A percentile compares a stretch with the other conserved stretches of the same genome.
Conservation (phyloP, 495 filamentous ascomycete species). For the Acidomyces sp. region DNA sequence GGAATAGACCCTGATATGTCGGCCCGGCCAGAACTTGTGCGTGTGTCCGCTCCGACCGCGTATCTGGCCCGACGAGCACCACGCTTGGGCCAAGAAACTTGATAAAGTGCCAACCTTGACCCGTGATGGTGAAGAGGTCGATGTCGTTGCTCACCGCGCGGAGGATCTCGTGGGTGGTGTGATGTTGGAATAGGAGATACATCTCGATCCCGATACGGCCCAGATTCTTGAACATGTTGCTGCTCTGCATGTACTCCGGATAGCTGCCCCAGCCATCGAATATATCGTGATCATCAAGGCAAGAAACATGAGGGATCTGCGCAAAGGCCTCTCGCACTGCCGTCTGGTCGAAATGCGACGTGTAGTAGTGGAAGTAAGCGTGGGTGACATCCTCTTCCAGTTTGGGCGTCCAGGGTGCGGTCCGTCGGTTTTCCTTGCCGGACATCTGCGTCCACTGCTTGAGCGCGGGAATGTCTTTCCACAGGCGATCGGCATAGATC, state of each 20-base stretch:
- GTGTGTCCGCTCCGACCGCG: conserved; percentile 78
- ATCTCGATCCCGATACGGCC: conserved; percentile 94
- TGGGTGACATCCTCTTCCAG: conserved; percentile 91
- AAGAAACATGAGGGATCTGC: conserved; percentile 86
- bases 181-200: conserved; percentile 98
- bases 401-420: conserved; percentile 74
- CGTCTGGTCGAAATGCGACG: conserved; percentile 91
- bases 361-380: conserved; percentile 98
- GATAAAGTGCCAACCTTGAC: conserved; percentile 94
- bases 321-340: conserved; percentile 89
- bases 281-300: conserved; percentile 94
- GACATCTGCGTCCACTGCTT: conserved; percentile 87
- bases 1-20: conserved; percentile 94
- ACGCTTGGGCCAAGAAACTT: conserved; percentile 90
- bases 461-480: conserved; percentile 85
- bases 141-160: conserved; percentile 71
- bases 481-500: conserved; percentile 90
- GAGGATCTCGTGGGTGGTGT: conserved; percentile 87
- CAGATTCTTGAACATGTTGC: conserved; percentile 95
- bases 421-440: conserved; percentile 85
- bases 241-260: conserved; percentile 95
- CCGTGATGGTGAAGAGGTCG: conserved; percentile 94
- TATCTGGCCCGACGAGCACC: conserved; percentile 78
- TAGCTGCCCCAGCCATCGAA: conserved; percentile 98
- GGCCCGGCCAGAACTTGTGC: conserved; percentile 89